phyloP scores from a whole-genome alignment of 2,329 filamentous ascomycete genomes.

The Metarhizium sp. region DNA sequence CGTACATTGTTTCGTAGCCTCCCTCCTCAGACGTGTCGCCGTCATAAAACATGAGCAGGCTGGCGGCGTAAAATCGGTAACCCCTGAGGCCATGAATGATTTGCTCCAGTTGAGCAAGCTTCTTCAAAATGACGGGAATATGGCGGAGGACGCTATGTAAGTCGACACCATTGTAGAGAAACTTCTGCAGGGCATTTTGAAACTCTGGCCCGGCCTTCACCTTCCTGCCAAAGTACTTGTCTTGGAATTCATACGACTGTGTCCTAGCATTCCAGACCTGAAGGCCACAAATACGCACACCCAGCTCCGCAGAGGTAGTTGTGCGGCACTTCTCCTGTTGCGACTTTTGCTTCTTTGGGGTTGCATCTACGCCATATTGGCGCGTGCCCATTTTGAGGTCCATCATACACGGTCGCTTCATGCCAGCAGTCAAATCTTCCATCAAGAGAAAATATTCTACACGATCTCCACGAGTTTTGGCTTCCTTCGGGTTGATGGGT shows the following conservation, averaged over 20 bases:
- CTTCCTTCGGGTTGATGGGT: constrained; percentile 60
- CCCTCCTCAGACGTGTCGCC: constrained; percentile 52
- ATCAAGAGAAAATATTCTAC: constrained; percentile 89
- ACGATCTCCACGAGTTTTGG: constrained; percentile 45
- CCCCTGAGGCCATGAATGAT: constrained; percentile 73
- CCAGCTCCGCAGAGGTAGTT: constrained; percentile 85
- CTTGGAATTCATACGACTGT: constrained; percentile 85
- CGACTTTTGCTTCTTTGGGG: constrained; percentile 83
- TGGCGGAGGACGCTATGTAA: constrained; percentile 72
- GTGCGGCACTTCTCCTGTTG: constrained; percentile 87
- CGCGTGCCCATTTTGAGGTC: constrained; percentile 98
- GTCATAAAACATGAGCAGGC: constrained; percentile 91
- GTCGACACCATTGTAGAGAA: constrained; percentile 83
- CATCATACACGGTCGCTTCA: constrained; percentile 93
- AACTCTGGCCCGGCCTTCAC: constrained; percentile 84
- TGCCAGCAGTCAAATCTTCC: constrained; percentile 90
- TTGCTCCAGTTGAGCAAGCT: constrained; percentile 71
- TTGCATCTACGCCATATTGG: constrained; percentile 90
- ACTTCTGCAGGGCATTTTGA: constrained; percentile 76
- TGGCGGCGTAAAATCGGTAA: constrained; percentile 93
- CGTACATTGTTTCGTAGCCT: constrained; percentile 41
- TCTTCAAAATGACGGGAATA: constrained; percentile 78
- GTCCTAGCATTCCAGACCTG: constrained; percentile 88
- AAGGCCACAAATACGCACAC: constrained; percentile 88
- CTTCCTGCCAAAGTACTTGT: constrained; percentile 93